Evolutionary conservation across 2,329 filamentous ascomycete species (phyloP).

Genomic region (Cytospora piceae): DNA sequence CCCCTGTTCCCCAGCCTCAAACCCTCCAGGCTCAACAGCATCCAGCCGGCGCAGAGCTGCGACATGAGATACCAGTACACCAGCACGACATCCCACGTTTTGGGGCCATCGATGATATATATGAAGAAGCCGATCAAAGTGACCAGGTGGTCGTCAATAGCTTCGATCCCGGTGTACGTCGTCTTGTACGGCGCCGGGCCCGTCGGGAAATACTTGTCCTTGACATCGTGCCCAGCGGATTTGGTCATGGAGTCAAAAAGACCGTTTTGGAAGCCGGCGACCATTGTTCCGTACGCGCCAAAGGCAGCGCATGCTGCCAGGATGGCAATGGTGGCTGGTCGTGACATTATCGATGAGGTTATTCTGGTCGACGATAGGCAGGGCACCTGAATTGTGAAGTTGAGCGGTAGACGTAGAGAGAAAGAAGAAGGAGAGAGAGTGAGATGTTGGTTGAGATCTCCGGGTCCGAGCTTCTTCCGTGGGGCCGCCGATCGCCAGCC

Average conservation of each 20-base stretch:
- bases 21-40: slow-evolving; percentile 32
- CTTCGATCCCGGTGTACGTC: slow-evolving; percentile 26
- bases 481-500: too few relatives aligned
- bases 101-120: slow-evolving; percentile 25
- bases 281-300: slow-evolving; percentile 28
- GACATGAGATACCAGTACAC: slow-evolving; percentile 30
- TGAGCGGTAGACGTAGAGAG: background rate
- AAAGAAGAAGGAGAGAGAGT: too few relatives aligned
- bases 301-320: slow-evolving; percentile 24
- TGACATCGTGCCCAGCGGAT: slow-evolving; percentile 3
- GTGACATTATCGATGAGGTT: background rate
- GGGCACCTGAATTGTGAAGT: background rate
- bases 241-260: slow-evolving; percentile 14
- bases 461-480: too few relatives aligned
- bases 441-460: too few relatives aligned
- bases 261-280: slow-evolving; percentile 6
- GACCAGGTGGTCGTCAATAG: slow-evolving; percentile 24
- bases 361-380: background rate
- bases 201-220: slow-evolving; percentile 16
- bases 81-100: slow-evolving; percentile 26
- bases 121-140: slow-evolving; percentile 29
- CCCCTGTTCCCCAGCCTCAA: slow-evolving; percentile 30
- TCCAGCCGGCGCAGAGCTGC: slow-evolving; percentile 30
- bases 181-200: slow-evolving; percentile 26
- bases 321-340: slow-evolving; percentile 7